Evolutionary conservation across 2,329 filamentous ascomycete genomes (phyloP).

Genomic region (Massarina eburnea): DNA sequence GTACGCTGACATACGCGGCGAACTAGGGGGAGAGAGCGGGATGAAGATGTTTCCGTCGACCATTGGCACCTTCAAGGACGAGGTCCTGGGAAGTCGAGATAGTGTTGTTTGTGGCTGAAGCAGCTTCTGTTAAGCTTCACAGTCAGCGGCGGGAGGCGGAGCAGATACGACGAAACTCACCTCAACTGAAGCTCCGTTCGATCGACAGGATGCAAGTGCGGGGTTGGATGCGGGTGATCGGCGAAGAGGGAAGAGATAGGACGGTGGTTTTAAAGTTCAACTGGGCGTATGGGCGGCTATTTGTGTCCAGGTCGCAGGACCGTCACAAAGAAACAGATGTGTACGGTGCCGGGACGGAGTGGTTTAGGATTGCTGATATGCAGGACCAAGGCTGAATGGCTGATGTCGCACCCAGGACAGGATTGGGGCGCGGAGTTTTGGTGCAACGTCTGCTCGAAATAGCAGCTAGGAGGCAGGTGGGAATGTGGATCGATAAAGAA

Average conservation of each 20-base stretch:
- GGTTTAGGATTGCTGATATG: constrained; percentile 32
- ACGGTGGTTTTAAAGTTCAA: constrained; percentile 26
- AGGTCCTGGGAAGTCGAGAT: constrained; percentile 18
- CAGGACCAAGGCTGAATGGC: constrained; percentile 37
- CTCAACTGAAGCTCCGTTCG: constrained; percentile 18
- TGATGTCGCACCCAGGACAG: constrained; percentile 35
- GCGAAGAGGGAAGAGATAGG: constrained; percentile 22
- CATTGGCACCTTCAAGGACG: constrained; percentile 41
- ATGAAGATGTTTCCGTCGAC: constrained; percentile 50
- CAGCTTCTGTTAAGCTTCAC: constrained; percentile 23
- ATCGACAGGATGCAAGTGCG: constrained; percentile 37
- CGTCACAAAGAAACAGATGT: constrained; percentile 27
- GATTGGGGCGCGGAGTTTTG: constrained; percentile 36
- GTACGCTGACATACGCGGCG: constrained; percentile 54
- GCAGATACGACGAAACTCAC: constrained; percentile 13
- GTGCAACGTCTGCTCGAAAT: constrained; percentile 39
- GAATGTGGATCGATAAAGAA: constrained; percentile 32
- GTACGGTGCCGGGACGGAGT: constrained; percentile 22
- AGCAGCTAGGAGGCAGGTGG: constrained; percentile 33
- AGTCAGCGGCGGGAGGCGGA: constrained; percentile 20
- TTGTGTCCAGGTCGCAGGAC: constrained; percentile 28
- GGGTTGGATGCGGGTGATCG: constrained; percentile 37
- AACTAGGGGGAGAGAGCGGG: constrained; percentile 53
- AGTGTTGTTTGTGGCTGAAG: constrained; percentile 23
- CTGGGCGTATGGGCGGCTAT: constrained; percentile 22